A percentile compares a stretch with the other conserved stretches of the same genome.
Evolutionary conservation across 352 stramenopile genomes (phyloP).

Genomic region (Paralagenidium karlingii): DNA sequence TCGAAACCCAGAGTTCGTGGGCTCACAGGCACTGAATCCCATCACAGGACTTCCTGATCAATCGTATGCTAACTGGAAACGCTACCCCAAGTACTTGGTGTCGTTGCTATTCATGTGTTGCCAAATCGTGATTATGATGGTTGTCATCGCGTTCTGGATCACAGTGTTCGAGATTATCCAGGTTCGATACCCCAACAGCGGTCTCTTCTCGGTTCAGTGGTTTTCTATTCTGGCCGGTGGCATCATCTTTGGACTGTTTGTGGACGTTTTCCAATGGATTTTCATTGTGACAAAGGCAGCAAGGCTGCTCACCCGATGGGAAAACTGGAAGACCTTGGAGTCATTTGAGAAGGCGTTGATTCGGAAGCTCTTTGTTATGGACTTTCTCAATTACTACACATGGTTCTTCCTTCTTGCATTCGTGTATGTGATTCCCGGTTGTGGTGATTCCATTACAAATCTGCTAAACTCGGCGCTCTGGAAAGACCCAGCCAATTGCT

Average conservation of each 20-base stretch:
- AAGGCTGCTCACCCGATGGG: conserved; percentile 64
- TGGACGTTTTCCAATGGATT: conserved; percentile 76
- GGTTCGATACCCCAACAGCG: conserved; percentile 46
- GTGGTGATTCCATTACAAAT: conserved; percentile 72
- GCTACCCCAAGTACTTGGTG: conserved; percentile 58
- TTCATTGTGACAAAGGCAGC: conserved; percentile 61
- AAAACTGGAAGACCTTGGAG: conserved; percentile 79
- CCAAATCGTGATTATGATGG: conserved; percentile 80
- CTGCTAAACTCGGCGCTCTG: conserved; percentile 63
- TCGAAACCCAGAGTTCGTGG: conserved; percentile 54
- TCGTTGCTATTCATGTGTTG: conserved; percentile 55
- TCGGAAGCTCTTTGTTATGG: conserved; percentile 73
- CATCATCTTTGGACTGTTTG: conserved; percentile 68
- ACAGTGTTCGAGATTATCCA: conserved; percentile 66
- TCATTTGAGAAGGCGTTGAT: conserved; percentile 71
- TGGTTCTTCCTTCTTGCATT: conserved; percentile 83
- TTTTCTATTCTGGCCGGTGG: conserved; percentile 67
- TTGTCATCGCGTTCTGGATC: conserved; percentile 75
- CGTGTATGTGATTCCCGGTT: conserved; percentile 69
- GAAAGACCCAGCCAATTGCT: conserved; percentile 70
- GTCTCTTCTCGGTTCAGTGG: conserved; percentile 66
- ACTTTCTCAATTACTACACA: conserved; percentile 84
- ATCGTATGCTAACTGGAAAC: conserved; percentile 62
- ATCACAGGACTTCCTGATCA: conserved; percentile 47
- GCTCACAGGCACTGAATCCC: conserved; percentile 38